Evolutionary conservation across 2,329 filamentous ascomycete genomes (phyloP).

Genomic region (Fusarium acutatum): DNA sequence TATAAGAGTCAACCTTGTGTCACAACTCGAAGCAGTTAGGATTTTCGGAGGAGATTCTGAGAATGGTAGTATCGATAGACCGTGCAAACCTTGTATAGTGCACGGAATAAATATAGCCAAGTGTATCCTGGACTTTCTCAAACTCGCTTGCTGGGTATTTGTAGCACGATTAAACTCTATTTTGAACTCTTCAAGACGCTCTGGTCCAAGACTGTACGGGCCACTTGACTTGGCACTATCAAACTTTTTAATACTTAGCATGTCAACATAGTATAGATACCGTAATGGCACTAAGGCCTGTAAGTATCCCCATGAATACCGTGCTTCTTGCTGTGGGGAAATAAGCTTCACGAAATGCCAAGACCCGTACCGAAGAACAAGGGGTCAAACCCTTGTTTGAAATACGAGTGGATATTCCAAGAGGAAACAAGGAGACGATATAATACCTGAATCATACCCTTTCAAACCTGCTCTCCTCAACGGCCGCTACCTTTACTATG

Average conservation of each 20-base stretch:
- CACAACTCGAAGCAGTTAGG: not conserved
- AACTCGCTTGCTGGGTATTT: conserved; percentile 21
- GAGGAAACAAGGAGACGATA: not conserved
- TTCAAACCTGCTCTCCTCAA: not conserved
- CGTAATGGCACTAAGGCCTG: not conserved
- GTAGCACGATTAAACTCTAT: conserved; percentile 27
- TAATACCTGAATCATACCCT: not conserved
- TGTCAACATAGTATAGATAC: no score
- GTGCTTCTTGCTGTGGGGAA: not conserved
- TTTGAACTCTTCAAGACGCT: not conserved
- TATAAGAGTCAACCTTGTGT: not conserved
- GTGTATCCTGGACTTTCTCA: conserved; percentile 9
- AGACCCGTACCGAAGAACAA: conserved; percentile 1
- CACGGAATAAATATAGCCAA: not conserved
- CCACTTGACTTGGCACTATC: not conserved
- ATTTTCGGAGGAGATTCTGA: not conserved
- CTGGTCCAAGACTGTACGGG: not conserved
- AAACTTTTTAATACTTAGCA: not conserved
- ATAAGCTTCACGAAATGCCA: not conserved
- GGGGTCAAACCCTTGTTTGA: conserved; percentile 6
- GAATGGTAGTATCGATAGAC: not conserved
- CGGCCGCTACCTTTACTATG: conserved; percentile 5
- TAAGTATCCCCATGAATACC: not conserved
- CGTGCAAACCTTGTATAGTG: not conserved
- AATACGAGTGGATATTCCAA: not conserved